phyloP scores from a whole-genome alignment of 2,329 filamentous ascomycete species.

The Exophiala sideris region DNA sequence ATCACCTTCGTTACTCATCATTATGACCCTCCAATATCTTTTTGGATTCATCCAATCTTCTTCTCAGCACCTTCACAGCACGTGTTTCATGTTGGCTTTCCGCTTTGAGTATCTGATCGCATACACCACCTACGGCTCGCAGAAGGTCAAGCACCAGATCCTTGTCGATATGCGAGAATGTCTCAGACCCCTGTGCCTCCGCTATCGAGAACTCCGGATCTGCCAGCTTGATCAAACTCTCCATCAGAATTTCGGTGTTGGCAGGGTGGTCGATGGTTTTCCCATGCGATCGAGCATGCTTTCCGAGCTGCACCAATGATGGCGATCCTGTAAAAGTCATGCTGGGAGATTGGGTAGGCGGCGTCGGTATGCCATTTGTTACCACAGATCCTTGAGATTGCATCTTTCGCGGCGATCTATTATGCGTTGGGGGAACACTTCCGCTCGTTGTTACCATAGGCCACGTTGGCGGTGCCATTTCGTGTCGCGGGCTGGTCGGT shows the following conservation, averaged over 20 bases:
- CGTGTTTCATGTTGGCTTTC: slow-evolving; percentile 59
- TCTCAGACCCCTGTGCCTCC: slow-evolving; percentile 22
- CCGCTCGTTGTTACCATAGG: slow-evolving; percentile 12
- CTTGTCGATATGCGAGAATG: slow-evolving; percentile 49
- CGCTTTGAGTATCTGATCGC: slow-evolving; percentile 51
- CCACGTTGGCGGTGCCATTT: slow-evolving; percentile 8
- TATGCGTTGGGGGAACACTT: slow-evolving; percentile 7
- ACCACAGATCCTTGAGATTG: slow-evolving; percentile 11
- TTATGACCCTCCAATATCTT: slow-evolving; percentile 67
- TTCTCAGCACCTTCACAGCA: slow-evolving; percentile 61
- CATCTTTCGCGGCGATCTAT: slow-evolving; percentile 9
- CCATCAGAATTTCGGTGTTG: slow-evolving; percentile 29
- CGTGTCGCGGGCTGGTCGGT: slow-evolving; percentile 12
- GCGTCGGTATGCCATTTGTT: slow-evolving; percentile 23
- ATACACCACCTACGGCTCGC: slow-evolving; percentile 49
- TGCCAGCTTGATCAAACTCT: slow-evolving; percentile 28
- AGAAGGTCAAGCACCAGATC: slow-evolving; percentile 56
- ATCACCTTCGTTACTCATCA: slow-evolving; percentile 37
- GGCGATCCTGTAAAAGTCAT: slow-evolving; percentile 3
- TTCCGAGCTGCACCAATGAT: background rate
- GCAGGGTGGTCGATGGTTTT: slow-evolving; percentile 18
- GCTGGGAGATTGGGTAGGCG: slow-evolving; percentile 18
- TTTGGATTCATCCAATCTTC: slow-evolving; percentile 71
- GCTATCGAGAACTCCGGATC: slow-evolving; percentile 26
- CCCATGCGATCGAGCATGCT: background rate